These are phyloP conservation scores for Talaromyces nanjingensis DNA, from an alignment of 495 filamentous ascomycete genomes.

Conservation along the genomic window DNA sequence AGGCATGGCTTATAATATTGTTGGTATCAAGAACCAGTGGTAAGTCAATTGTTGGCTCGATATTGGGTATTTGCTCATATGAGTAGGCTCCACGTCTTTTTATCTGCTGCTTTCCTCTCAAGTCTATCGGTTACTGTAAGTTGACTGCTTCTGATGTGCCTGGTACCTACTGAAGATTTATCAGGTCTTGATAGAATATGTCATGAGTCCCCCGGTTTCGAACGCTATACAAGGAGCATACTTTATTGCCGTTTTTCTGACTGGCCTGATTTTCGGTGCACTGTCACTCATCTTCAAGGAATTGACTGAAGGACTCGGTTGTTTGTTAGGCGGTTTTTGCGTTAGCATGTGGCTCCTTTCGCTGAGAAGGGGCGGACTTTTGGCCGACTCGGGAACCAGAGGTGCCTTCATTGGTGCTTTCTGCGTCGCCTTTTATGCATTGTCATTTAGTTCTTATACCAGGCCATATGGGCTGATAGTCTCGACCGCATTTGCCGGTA, in stretches of 20 bases:
- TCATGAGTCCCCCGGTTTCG: constrained; percentile 74
- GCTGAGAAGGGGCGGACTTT: constrained; percentile 67
- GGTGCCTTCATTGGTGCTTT: constrained; percentile 71
- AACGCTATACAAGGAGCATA: constrained; percentile 81
- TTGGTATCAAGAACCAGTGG: constrained; percentile 82
- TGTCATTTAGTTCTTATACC: constrained; percentile 76
- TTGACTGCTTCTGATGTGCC: constrained; percentile 1
- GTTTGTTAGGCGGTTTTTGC: constrained; percentile 81
- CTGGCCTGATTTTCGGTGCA: constrained; percentile 70
- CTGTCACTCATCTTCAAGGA: constrained; percentile 75
- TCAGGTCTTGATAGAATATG: constrained; percentile 76
- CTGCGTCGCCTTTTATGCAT: constrained; percentile 54
- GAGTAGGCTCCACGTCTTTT: constrained; percentile 63
- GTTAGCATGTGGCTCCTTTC: constrained; percentile 87
- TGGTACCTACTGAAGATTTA: background rate
- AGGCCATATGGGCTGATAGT: constrained; percentile 69
- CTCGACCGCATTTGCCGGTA: constrained; percentile 71
- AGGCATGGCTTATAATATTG: constrained; percentile 61
- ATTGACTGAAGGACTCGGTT: constrained; percentile 79
- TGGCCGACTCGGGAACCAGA: constrained; percentile 53
- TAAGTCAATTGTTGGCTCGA: constrained; percentile 15
- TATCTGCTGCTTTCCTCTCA: constrained; percentile 68
- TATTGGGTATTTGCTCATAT: constrained; percentile 4
- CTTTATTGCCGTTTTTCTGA: constrained; percentile 69
- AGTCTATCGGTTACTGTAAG: constrained; percentile 64